Conservation (phyloP, 2,329 filamentous ascomycete species). For the Xylariaceae sp. region DNA sequence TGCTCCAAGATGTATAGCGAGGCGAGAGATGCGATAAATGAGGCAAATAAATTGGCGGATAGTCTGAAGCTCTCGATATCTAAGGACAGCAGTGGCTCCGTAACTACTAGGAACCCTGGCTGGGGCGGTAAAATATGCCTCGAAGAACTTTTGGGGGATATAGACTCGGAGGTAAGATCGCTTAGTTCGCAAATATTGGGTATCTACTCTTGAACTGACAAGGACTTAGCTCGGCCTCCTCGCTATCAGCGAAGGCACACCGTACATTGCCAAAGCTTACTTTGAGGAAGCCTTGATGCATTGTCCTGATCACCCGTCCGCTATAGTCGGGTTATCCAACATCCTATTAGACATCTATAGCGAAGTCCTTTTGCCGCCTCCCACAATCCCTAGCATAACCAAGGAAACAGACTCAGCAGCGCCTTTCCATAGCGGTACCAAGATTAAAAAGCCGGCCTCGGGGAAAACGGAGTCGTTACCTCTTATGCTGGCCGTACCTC, state of each 20-base stretch:
- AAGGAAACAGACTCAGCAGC: conserved; percentile 24
- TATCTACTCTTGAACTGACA: conserved; percentile 29
- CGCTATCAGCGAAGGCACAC: conserved; percentile 53
- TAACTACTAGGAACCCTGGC: conserved; percentile 56
- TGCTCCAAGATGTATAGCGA: conserved; percentile 76
- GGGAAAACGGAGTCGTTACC: conserved; percentile 7
- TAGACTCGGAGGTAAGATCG: conserved; percentile 67
- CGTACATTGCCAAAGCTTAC: conserved; percentile 64
- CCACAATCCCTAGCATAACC: conserved; percentile 45
- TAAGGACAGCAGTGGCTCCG: conserved; percentile 56
- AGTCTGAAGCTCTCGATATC: conserved; percentile 62
- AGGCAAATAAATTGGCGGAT: conserved; percentile 72
- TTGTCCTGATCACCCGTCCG: conserved; percentile 70
- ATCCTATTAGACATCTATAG: conserved; percentile 82
- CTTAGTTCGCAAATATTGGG: background rate
- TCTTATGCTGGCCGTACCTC: conserved; percentile 39
- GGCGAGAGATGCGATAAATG: conserved; percentile 69
- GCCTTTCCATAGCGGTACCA: conserved; percentile 5
- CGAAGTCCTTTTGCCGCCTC: conserved; percentile 56
- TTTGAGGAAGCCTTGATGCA: conserved; percentile 81
- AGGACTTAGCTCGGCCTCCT: conserved; percentile 58
- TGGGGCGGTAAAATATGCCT: conserved; percentile 80
- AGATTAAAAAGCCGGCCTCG: conserved; percentile 7
- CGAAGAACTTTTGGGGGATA: conserved; percentile 78
- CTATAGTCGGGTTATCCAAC: conserved; percentile 76